phyloP scores from a whole-genome alignment of 1,139 yeast genomes.

The Casaregolazyma lundiana region DNA sequence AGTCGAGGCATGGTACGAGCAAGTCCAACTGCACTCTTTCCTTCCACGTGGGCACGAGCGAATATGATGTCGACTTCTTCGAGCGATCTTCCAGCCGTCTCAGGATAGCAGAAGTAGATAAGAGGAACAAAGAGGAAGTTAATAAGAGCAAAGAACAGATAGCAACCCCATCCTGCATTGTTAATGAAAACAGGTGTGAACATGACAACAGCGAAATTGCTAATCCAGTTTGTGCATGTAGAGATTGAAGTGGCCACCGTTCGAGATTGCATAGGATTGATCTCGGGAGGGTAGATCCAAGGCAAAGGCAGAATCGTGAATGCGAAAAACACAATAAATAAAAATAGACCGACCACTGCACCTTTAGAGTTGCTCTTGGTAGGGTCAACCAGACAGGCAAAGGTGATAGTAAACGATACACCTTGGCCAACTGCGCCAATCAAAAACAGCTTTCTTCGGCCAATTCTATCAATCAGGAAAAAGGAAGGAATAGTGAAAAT shows the following conservation, averaged over 20 bases:
- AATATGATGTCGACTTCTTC: slow-evolving; percentile 63
- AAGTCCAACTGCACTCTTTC: slow-evolving; percentile 27
- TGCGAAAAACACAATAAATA: slow-evolving; percentile 53
- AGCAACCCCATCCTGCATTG: slow-evolving; percentile 43
- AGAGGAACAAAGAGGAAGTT: slow-evolving; percentile 62
- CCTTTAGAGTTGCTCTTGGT: slow-evolving; percentile 37
- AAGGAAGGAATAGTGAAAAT: slow-evolving; percentile 49
- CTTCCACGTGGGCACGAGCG: slow-evolving; percentile 31
- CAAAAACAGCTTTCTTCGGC: slow-evolving; percentile 59
- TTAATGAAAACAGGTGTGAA: slow-evolving; percentile 49
- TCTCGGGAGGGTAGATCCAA: slow-evolving; percentile 33
- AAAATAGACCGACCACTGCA: slow-evolving; percentile 51
- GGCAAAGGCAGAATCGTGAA: slow-evolving; percentile 52
- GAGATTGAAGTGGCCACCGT: slow-evolving; percentile 49
- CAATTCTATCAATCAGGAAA: slow-evolving; percentile 51
- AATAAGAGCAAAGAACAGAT: slow-evolving; percentile 40
- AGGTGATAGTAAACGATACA: slow-evolving; percentile 64
- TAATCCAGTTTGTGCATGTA: slow-evolving; percentile 50
- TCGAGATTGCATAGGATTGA: slow-evolving; percentile 55
- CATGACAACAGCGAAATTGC: slow-evolving; percentile 51
- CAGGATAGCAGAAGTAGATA: slow-evolving; percentile 65
- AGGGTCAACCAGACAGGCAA: slow-evolving; percentile 50
- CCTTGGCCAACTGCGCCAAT: slow-evolving; percentile 43
- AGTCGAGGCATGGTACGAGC: slow-evolving; percentile 30
- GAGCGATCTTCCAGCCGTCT: slow-evolving; percentile 57